Percentiles rank a stretch among this genome's conserved stretches.
These are phyloP conservation scores for Scutellaria galericulata DNA, from an alignment of 257 asterid genomes.

Conservation along the genomic window DNA sequence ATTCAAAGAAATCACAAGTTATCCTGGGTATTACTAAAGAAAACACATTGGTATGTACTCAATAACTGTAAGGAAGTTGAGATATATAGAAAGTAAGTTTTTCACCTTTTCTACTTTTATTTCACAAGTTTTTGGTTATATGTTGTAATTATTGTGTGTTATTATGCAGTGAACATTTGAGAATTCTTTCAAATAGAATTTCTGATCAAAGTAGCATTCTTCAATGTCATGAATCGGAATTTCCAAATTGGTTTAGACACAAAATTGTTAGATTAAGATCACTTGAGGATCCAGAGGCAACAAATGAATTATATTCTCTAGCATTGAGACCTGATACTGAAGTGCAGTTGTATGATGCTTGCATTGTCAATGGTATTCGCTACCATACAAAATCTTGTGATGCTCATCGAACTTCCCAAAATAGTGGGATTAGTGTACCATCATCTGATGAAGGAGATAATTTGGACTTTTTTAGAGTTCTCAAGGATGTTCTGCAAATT, in stretches of 20 bases:
- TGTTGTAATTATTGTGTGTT: neutral
- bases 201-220: neutral
- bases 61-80: neutral
- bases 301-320: neutral
- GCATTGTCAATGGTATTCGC: neutral
- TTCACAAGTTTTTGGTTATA: neutral
- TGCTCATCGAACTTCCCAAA: neutral
- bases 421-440: neutral
- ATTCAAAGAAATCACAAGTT: neutral
- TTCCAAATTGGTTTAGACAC: neutral
- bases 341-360: neutral
- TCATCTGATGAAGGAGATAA: neutral
- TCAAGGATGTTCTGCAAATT: neutral
- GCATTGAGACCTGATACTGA: neutral
- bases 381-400: constrained; percentile 4
- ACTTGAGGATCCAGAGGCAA: neutral
- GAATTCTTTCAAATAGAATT: neutral
- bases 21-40: neutral
- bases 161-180: neutral
- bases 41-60: neutral
- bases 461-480: neutral
- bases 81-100: neutral
- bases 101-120: neutral
- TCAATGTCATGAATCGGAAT: neutral
- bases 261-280: neutral